Base-by-base conservation (phyloP, 768 basidiomycete genomes). In the Mycena rosella region DNA sequence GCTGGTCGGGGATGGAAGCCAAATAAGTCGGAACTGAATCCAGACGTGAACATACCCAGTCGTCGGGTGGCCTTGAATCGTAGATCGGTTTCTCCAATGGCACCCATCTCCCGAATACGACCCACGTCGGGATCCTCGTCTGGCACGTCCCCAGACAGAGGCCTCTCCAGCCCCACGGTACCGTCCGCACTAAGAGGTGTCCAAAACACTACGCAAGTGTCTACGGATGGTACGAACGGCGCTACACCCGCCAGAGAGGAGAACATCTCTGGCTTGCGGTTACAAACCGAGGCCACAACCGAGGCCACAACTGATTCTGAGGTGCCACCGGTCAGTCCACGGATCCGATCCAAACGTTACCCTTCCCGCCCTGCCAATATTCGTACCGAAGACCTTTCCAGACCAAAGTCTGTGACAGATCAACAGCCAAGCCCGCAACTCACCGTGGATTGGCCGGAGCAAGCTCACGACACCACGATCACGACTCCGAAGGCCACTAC, bases 81-180 rank as follows among this genome's bases (percentile, higher is more conserved):
- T 34, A 85, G 85, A 68, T 88, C 89, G 15, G 76, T 92, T 6
- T 93, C 92, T 5, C 91, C 92, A 5, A 90, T 92, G 89, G 91
- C 91, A 20, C 82, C 88, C 34, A 79, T 78, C 17, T 87, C 82
- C 64, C 82, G 84, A 62, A 75, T 80, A 76, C 80, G 80, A 42
- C 79, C 80, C n/a, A 73, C 77, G 27, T 80, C 84, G 14, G 77
- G 81, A 48, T 74, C 79, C 3, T 85, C 85, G 8, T 83, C 84
- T 1, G 74, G 74, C 0, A 77, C 78, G 40, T 83, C 85, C 3
- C 84, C 85, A 38, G 85, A 85, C 51, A 65, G 67, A 62, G 77
- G 75, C 17, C 63, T 79, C 20, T 66, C 73, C 60, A 82, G 80
- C 73, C 80, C 82, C 18, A 69, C 79, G 4, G 58, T 70, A 27